phyloP scores from a whole-genome alignment of 2,329 filamentous ascomycete species.

The Exophiala spinifera region DNA sequence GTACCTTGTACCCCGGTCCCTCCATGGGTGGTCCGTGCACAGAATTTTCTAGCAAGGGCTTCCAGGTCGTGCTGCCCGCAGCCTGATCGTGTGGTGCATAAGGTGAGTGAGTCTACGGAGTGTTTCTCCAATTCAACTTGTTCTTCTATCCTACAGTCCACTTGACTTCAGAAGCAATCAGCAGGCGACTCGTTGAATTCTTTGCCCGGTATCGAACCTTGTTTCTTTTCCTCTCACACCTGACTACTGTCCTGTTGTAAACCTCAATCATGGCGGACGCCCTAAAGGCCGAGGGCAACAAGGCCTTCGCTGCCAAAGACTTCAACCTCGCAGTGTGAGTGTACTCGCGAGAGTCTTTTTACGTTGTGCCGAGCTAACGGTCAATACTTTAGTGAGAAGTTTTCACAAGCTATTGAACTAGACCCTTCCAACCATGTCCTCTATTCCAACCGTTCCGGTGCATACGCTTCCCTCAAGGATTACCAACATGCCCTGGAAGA shows the following conservation, averaged over 20 bases:
- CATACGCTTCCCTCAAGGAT: constrained; percentile 83
- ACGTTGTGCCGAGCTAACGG: too few species aligned
- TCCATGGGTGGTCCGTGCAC: constrained; percentile 13
- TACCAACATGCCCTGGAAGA: constrained; percentile 82
- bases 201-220: too few species aligned
- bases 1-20: neutral
- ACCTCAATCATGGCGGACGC: constrained; percentile 61
- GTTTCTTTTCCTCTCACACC: neutral
- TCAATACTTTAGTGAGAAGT: constrained; percentile 70
- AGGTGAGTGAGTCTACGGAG: too few species aligned
- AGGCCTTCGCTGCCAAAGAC: constrained; percentile 96
- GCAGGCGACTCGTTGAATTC: neutral
- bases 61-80: constrained; percentile 11
- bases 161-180: neutral
- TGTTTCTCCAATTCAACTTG: constrained; percentile 6
- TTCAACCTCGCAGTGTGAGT: constrained; percentile 93
- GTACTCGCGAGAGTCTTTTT: constrained; percentile 25
- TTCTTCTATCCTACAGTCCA: neutral
- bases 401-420: constrained; percentile 85
- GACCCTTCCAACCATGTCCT: constrained; percentile 92
- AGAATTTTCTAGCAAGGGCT: constrained; percentile 26
- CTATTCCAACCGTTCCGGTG: constrained; percentile 91
- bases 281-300: constrained; percentile 97
- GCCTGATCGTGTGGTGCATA: constrained; percentile 7
- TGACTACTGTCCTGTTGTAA: neutral